These are phyloP conservation scores for Trichoderma erinaceum DNA, from an alignment of 495 filamentous ascomycete species.

Conservation along the genomic window DNA sequence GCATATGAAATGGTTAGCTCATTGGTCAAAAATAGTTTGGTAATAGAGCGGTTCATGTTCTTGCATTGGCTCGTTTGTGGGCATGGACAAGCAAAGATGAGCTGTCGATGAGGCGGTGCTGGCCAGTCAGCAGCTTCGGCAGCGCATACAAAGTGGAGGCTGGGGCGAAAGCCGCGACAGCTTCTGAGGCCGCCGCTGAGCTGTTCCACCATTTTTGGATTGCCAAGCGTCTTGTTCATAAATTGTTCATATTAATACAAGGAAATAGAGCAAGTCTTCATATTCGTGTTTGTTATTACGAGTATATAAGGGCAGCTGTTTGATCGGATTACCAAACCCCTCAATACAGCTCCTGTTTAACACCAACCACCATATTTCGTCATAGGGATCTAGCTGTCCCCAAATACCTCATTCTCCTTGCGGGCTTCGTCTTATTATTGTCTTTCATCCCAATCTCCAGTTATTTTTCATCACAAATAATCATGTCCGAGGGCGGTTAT, in stretches of 20 bases:
- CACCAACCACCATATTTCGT: not conserved
- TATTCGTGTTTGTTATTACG: not conserved
- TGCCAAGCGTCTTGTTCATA: not conserved
- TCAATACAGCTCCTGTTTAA: not conserved
- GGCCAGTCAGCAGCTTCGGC: not conserved
- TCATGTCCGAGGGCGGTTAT: constrained; percentile 35
- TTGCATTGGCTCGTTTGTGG: too few relatives aligned
- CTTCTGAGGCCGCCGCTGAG: constrained; percentile 8
- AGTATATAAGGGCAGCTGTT: constrained; percentile 1
- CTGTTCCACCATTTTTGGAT: not conserved
- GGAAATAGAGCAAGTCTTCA: not conserved
- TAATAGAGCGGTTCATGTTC: too few relatives aligned
- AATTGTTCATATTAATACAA: not conserved
- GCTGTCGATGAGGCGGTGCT: constrained; percentile 12
- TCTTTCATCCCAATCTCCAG: not conserved
- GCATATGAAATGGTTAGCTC: too few relatives aligned
- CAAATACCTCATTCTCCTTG: constrained; percentile 6
- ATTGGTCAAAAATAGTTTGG: too few relatives aligned
- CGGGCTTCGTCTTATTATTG: not conserved
- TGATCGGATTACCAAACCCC: not conserved
- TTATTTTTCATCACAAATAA: not conserved
- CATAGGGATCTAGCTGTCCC: not conserved
- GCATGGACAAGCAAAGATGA: not conserved
- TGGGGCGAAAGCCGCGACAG: constrained; percentile 4
- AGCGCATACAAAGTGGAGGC: constrained; percentile 12